Evolutionary conservation across 768 basidiomycete species (phyloP), one percentile per base, ranked within the genome.

Genomic region (Termitomyces eurrhizus): DNA sequence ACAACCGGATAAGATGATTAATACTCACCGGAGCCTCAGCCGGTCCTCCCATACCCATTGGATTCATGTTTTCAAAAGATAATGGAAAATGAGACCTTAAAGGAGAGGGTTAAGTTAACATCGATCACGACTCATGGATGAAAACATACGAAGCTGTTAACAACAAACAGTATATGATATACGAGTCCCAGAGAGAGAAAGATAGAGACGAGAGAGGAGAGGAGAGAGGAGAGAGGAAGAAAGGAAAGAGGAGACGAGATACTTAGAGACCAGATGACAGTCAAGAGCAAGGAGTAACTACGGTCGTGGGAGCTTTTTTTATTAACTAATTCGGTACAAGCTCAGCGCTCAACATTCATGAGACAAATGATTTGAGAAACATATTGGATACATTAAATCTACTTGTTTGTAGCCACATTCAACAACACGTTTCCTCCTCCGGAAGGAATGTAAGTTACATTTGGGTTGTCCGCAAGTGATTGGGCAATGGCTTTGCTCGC

Each of bases 401-500:
- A 75, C 74, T 81, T 77, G 60, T 79, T 77, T 11, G 84, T 83
- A 59, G 90, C 88, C 62, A 96, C 87, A 74, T 91, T 93, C 72
- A 96, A 74, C 65, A 97, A 75, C 60, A 97, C 87, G 69, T 90
- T 90, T 2, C 87, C 87, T 14, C 86, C 86, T 13, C 88, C 80
- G 66, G 87, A 88, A 51, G 94, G 94, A 60, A 97, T 85, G 70
- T 94, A 97, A 37, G 92, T 88, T 69, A 97, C 92, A 72, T 95
- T 95, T 61, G 84, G 82, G 68, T 90, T 95, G 65, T 70, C 75
- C 41, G 89, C 69, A 68, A 97, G 78, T 64, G 92, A 94, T 69
- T 88, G 85, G 57, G 89, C 97, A 70, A 99, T 98, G 58, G 96
- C 97, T 78, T 98, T 94, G 81, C 90, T 92, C 56, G 97, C 95